phyloP scores from a whole-genome alignment of 805 yeast genomes.

The Kregervanrija pseudodelftensis region DNA sequence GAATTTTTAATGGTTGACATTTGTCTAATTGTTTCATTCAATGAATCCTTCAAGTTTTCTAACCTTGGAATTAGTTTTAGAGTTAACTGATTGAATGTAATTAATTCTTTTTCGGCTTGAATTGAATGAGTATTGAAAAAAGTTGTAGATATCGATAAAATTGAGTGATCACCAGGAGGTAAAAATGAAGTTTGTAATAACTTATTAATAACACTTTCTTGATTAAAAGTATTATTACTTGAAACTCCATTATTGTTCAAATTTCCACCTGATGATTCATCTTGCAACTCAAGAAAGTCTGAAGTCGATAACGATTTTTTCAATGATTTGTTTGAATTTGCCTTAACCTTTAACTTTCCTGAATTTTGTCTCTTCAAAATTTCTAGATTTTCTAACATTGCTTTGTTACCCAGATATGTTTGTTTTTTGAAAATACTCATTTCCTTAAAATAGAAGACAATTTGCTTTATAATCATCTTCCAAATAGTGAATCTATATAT shows the following conservation, averaged over 20 bases:
- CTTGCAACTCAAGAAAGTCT: conserved; percentile 7
- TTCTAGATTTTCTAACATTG: conserved; percentile 39
- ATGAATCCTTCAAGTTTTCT: conserved; percentile 47
- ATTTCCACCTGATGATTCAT: not conserved
- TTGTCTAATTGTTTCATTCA: conserved; percentile 47
- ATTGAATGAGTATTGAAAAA: conserved; percentile 25
- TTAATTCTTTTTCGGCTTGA: conserved; percentile 37
- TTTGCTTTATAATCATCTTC: conserved; percentile 47
- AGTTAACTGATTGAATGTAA: conserved; percentile 44
- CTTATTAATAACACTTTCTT: conserved; percentile 27
- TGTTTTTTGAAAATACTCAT: conserved; percentile 45
- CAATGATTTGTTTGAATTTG: conserved; percentile 15
- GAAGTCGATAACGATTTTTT: conserved; percentile 17
- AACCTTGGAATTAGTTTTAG: conserved; percentile 44
- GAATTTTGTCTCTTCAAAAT: conserved; percentile 23
- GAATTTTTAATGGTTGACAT: conserved; percentile 41
- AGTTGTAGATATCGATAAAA: conserved; percentile 28
- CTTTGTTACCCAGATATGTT: conserved; percentile 37
- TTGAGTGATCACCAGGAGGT: conserved; percentile 31
- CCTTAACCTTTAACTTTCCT: conserved; percentile 23
- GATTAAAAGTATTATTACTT: not conserved
- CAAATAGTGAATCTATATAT: conserved; percentile 52
- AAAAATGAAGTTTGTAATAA: conserved; percentile 43
- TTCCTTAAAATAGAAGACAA: conserved; percentile 45
- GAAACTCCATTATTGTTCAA: not conserved